These are phyloP conservation scores for Penicillium turbatum DNA, from an alignment of 495 filamentous ascomycete species.

Conservation along the genomic window DNA sequence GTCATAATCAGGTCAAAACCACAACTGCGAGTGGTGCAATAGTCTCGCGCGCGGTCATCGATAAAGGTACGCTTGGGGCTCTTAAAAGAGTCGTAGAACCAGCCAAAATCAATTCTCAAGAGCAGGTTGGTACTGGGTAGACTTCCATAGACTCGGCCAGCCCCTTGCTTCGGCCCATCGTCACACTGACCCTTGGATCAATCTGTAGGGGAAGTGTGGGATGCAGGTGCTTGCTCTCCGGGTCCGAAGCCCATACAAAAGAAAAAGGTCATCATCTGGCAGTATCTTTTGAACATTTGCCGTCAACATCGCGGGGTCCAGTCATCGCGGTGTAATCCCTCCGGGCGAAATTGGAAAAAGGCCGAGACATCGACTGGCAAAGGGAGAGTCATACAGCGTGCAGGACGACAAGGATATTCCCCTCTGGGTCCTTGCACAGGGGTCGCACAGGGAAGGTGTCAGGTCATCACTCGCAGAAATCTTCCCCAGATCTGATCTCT, in stretches of 20 bases:
- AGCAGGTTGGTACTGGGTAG: not conserved
- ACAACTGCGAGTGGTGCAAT: not conserved
- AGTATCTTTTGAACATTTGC: not conserved
- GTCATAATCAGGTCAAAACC: not conserved
- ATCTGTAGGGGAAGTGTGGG: not conserved
- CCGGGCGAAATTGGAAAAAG: constrained; percentile 16
- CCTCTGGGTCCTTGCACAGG: constrained; percentile 15
- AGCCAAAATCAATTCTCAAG: not conserved
- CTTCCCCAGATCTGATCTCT: constrained; percentile 14
- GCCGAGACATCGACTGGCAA: constrained; percentile 17
- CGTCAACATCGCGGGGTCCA: not conserved
- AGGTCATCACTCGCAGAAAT: constrained; percentile 23
- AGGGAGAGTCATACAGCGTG: constrained; percentile 16
- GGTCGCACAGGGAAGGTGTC: constrained; percentile 20
- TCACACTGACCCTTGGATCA: constrained; percentile 22
- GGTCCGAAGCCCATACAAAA: not conserved
- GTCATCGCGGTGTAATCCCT: not conserved
- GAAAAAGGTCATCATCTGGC: not conserved
- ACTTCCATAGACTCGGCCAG: constrained; percentile 14
- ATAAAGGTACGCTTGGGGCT: not conserved
- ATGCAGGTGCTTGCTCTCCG: not conserved
- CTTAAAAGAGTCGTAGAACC: not conserved
- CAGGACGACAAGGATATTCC: constrained; percentile 15
- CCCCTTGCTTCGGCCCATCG: constrained; percentile 23
- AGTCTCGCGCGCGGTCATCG: not conserved